Percentiles rank a stretch among this genome's conserved stretches.
Evolutionary conservation across 495 filamentous ascomycete genomes (phyloP).

Genomic region (Aspergillus incahuasiensis): DNA sequence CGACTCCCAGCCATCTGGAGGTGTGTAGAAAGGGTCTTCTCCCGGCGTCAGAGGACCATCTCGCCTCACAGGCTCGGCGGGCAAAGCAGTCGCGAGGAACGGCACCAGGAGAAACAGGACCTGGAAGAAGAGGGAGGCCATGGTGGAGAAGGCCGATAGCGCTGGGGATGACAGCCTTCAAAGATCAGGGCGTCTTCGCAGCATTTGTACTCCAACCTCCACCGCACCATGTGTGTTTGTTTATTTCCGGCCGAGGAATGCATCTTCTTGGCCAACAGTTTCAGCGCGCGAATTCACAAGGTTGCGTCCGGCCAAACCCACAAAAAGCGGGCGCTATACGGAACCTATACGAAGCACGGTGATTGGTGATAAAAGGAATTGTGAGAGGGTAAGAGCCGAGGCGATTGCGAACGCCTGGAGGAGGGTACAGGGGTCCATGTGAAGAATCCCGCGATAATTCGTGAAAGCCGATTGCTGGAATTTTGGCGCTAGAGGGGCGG

Average conservation of each 20-base stretch:
- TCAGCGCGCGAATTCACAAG: background rate
- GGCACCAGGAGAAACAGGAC: conserved; percentile 7
- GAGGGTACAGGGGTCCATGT: conserved; percentile 1
- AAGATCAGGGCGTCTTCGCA: background rate
- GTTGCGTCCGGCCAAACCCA: background rate
- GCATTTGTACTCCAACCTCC: background rate
- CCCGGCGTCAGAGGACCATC: conserved; percentile 9
- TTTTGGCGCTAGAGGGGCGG: background rate
- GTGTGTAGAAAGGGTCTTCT: conserved; percentile 44
- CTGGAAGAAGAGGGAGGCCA: conserved; percentile 5
- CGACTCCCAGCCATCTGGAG: conserved; percentile 35
- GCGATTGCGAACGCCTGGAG: background rate
- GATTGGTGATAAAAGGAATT: background rate
- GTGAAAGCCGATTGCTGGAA: background rate
- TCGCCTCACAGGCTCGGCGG: background rate
- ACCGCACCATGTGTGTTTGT: background rate
- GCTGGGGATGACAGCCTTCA: background rate
- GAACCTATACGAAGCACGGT: background rate
- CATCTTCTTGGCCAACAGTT: background rate
- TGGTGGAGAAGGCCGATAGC: background rate
- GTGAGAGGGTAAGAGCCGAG: background rate
- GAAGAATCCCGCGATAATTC: background rate
- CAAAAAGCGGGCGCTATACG: background rate
- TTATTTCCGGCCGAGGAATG: background rate
- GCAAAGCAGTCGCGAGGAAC: conserved; percentile 5